phyloP scores from a whole-genome alignment of 192 early-diverging fungal genomes.

The Coemansia pectinata region DNA sequence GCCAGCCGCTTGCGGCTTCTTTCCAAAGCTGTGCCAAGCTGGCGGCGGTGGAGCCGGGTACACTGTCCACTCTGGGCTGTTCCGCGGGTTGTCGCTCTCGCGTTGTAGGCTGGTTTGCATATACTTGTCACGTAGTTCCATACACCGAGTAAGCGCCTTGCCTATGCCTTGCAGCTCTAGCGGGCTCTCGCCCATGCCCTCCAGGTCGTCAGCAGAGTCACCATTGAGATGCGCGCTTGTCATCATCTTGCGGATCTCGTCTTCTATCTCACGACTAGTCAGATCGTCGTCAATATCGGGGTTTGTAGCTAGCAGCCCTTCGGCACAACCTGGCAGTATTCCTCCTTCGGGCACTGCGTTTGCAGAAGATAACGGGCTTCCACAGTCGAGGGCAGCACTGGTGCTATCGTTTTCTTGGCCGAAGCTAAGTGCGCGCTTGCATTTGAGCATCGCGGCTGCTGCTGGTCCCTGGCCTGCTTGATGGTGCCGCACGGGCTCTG shows the following conservation, averaged over 20 bases:
- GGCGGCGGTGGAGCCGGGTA: slow-evolving; percentile 83
- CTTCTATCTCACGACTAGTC: slow-evolving; percentile 26
- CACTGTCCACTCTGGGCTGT: slow-evolving; percentile 73
- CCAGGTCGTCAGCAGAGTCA: slow-evolving; percentile 11
- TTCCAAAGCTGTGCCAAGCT: slow-evolving; percentile 60
- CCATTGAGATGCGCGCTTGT: slow-evolving; percentile 7
- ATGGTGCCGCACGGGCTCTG: background rate
- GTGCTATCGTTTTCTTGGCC: background rate
- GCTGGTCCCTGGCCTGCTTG: slow-evolving; percentile 17
- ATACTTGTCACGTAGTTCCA: slow-evolving; percentile 82
- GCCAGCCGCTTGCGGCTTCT: background rate
- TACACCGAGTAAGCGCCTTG: slow-evolving; percentile 65
- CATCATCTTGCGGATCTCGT: slow-evolving; percentile 50
- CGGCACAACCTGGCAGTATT: background rate
- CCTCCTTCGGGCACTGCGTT: background rate
- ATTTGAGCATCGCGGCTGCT: slow-evolving; percentile 22
- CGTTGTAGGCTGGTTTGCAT: slow-evolving; percentile 72
- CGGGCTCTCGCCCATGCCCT: slow-evolving; percentile 27
- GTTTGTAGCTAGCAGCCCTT: background rate
- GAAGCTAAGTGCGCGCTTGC: slow-evolving; percentile 3
- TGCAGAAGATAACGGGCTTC: background rate
- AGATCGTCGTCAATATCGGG: slow-evolving; percentile 21
- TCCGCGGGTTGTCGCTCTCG: slow-evolving; percentile 81
- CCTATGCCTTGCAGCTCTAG: slow-evolving; percentile 41
- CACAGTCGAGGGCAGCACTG: background rate